Percentiles rank a stretch among this genome's conserved stretches.
Conservation (phyloP, 2,329 filamentous ascomycete species). For the Colletotrichum chlorophyti region DNA sequence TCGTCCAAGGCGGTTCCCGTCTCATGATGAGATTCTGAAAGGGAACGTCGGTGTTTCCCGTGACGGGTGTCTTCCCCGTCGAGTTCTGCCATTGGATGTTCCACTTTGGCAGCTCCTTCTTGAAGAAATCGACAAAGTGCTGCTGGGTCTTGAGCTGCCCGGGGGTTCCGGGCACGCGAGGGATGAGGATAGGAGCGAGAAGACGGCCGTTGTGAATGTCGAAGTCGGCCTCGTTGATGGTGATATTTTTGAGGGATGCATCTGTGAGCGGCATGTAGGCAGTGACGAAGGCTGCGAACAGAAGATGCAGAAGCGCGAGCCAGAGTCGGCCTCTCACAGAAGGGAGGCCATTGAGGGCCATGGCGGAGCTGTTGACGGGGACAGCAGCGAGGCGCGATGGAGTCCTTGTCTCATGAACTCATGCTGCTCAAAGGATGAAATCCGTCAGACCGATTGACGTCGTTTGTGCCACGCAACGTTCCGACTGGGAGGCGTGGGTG, state of each 20-base stretch:
- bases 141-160: constrained; percentile 71
- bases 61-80: constrained; percentile 71
- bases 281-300: constrained; percentile 34
- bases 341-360: constrained; percentile 22
- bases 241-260: constrained; percentile 67
- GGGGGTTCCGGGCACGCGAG: constrained; percentile 76
- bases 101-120: constrained; percentile 72
- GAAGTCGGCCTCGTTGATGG: constrained; percentile 70
- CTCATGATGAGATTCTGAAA: constrained; percentile 81
- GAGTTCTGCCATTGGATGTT: constrained; percentile 77
- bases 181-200: constrained; percentile 77
- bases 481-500: not conserved
- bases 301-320: constrained; percentile 28
- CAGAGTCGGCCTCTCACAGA: constrained; percentile 17
- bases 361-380: constrained; percentile 18
- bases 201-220: constrained; percentile 71
- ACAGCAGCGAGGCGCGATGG: constrained; percentile 5
- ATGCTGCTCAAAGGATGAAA: constrained; percentile 3
- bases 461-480: too few relatives aligned
- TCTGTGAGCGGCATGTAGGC: constrained; percentile 64
- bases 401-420: constrained; percentile 19
- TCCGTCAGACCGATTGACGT: too few relatives aligned
- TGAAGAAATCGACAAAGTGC: constrained; percentile 78
- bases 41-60: constrained; percentile 67
- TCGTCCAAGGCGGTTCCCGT: constrained; percentile 79